Percentiles rank a stretch among this genome's conserved stretches.
Evolutionary conservation across 441 rosid genomes (phyloP).

Genomic region (Adansonia grandidieri): DNA sequence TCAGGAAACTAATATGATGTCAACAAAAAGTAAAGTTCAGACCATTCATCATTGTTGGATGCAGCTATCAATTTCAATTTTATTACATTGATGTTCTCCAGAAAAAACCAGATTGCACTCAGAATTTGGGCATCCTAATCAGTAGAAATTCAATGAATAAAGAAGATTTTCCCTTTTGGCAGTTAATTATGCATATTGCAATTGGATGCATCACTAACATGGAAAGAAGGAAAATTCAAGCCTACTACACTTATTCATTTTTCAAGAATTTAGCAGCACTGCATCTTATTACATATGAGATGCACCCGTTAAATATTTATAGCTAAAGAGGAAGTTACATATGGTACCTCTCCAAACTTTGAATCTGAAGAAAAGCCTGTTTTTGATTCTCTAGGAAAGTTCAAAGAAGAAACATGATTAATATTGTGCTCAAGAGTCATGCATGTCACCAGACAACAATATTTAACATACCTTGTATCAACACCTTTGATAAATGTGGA

Average conservation of each 20-base stretch:
- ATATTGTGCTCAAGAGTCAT: constrained; percentile 25
- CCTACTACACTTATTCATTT: not conserved
- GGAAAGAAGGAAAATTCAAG: constrained; percentile 11
- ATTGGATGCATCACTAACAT: not conserved
- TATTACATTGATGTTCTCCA: not conserved
- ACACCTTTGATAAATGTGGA: constrained; percentile 98
- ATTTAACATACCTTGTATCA: constrained; percentile 67
- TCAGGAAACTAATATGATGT: not conserved
- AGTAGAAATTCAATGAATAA: constrained; percentile 9
- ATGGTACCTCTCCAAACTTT: constrained; percentile 93
- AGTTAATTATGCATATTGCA: not conserved
- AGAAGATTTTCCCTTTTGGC: constrained; percentile 1
- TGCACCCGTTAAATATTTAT: constrained; percentile 21
- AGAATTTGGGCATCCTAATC: not conserved
- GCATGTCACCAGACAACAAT: constrained; percentile 7
- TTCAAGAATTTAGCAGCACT: constrained; percentile 8
- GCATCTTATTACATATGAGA: constrained; percentile 22
- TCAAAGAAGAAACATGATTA: constrained; percentile 27
- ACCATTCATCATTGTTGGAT: not conserved
- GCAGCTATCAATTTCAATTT: not conserved
- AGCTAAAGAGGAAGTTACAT: constrained; percentile 15
- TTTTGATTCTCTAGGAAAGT: constrained; percentile 67
- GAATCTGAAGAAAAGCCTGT: constrained; percentile 67
- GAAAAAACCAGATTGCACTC: not conserved
- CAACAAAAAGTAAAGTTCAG: not conserved